phyloP scores from a whole-genome alignment of 1,139 yeast species.

The Spencermartinsiella ligniputridi region DNA sequence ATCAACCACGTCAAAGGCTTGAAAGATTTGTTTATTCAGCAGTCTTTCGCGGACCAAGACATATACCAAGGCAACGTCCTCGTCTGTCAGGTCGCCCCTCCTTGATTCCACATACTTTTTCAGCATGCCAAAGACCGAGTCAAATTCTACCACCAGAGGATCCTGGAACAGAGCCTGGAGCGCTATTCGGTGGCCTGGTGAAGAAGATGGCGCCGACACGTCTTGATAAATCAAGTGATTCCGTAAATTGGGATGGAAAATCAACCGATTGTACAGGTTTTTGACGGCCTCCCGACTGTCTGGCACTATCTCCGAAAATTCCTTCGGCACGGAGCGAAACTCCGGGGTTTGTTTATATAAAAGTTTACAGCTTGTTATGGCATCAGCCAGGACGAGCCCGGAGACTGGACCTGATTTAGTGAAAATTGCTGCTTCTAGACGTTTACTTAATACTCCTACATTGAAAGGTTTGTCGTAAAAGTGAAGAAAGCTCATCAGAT shows the following conservation, averaged over 20 bases:
- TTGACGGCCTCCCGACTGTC: neutral
- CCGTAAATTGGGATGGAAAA: neutral
- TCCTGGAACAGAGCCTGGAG: neutral
- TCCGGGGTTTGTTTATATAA: neutral
- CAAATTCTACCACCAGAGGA: neutral
- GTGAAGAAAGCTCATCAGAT: neutral
- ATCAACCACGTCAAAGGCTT: neutral
- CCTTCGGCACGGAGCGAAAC: neutral
- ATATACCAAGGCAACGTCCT: neutral
- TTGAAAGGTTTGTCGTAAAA: conserved; percentile 1
- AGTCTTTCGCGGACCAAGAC: neutral
- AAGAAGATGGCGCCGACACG: too few species aligned
- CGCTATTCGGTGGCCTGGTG: too few species aligned
- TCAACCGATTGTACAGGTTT: neutral
- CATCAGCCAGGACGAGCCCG: neutral
- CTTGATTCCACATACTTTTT: neutral
- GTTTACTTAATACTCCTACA: neutral
- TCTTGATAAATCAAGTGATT: neutral
- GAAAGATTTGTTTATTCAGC: neutral
- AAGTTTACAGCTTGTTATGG: neutral
- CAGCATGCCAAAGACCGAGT: neutral
- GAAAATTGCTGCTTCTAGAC: neutral
- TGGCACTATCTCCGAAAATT: neutral
- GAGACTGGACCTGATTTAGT: neutral
- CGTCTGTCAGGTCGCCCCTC: neutral